Conservation (phyloP, 2,329 filamentous ascomycete species). For the Fusarium falciforme region DNA sequence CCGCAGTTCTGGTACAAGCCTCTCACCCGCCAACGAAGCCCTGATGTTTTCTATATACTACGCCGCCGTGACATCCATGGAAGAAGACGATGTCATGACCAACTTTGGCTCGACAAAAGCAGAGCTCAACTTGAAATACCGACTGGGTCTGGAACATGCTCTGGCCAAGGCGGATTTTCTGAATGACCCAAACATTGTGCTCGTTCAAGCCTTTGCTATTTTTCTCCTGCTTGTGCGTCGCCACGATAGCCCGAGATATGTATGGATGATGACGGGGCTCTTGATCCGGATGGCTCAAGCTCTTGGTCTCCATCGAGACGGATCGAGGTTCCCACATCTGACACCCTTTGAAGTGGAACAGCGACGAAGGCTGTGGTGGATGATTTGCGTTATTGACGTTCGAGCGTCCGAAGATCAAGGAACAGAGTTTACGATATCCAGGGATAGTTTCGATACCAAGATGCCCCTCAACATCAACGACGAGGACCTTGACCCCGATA, state of each 20-base stretch:
- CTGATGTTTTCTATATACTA: constrained; percentile 69
- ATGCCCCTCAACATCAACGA: constrained; percentile 70
- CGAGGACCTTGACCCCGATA: constrained; percentile 60
- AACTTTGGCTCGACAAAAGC: constrained; percentile 63
- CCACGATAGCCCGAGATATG: constrained; percentile 63
- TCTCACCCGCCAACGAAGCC: constrained; percentile 61
- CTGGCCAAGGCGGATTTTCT: constrained; percentile 72
- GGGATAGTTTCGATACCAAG: constrained; percentile 62
- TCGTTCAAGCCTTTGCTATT: constrained; percentile 71
- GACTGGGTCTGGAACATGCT: constrained; percentile 68
- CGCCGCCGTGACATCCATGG: constrained; percentile 65
- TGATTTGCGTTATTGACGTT: constrained; percentile 68
- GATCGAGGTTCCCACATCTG: constrained; percentile 61
- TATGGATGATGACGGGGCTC: constrained; percentile 73
- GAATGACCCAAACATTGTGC: constrained; percentile 66
- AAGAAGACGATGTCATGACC: constrained; percentile 64
- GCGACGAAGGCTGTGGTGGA: constrained; percentile 72
- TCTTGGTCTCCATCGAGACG: constrained; percentile 69
- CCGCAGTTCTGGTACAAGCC: constrained; percentile 45
- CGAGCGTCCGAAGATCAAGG: constrained; percentile 71
- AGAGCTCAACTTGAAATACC: constrained; percentile 59
- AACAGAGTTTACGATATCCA: constrained; percentile 59
- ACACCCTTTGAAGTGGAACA: constrained; percentile 72
- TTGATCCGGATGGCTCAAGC: constrained; percentile 67
- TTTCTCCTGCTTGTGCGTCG: constrained; percentile 66